Conservation (phyloP, 106 monocot species). For the Agapanthus africanus region DNA sequence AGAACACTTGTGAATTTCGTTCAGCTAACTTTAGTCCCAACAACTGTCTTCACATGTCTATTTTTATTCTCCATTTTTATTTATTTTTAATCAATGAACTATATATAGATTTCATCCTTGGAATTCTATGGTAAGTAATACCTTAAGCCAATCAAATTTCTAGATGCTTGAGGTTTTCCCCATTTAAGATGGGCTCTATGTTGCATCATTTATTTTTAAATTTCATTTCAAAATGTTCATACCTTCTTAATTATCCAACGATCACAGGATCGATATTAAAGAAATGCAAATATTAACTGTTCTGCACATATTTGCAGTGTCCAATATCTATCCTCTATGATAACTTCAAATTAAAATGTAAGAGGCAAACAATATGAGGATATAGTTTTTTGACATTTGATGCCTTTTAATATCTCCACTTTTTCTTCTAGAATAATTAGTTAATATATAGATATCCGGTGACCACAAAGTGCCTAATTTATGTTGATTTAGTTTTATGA, state of each 20-base stretch:
- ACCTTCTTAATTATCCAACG: neutral
- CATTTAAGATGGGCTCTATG: neutral
- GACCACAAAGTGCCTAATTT: too few relatives aligned
- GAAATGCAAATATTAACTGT: neutral
- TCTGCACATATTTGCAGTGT: neutral
- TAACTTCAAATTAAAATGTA: neutral
- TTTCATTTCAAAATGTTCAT: neutral
- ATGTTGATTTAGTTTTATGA: neutral
- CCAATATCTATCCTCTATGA: neutral
- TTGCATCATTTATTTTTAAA: neutral
- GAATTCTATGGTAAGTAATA: neutral
- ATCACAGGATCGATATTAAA: neutral
- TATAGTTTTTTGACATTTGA: neutral
- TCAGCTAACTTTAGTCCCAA: neutral
- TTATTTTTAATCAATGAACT: neutral
- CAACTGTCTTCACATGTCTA: too few relatives aligned
- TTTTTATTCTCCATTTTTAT: neutral
- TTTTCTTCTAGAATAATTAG: neutral
- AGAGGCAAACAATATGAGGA: neutral
- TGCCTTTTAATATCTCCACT: neutral
- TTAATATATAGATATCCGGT: neutral
- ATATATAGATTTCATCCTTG: neutral
- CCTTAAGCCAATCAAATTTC: neutral
- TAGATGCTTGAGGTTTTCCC: neutral
- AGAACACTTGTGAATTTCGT: neutral